phyloP scores from a whole-genome alignment of 1,284 basidiomycete genomes.

The Apiotrichum veenhuisii region DNA sequence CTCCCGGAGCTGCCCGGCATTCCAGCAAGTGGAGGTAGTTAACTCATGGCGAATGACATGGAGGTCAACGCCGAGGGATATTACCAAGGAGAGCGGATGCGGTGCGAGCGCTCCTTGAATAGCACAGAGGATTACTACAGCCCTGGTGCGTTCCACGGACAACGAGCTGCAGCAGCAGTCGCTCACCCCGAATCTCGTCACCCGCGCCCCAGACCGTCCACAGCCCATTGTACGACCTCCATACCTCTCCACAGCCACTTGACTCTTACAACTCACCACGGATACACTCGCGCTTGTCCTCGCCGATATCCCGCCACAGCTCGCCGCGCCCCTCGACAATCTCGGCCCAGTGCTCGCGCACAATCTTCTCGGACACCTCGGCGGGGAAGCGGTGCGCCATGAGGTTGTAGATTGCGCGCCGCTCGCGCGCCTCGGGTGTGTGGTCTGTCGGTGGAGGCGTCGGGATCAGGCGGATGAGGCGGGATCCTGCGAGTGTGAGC shows the following conservation, averaged over 20 bases:
- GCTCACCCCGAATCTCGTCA: too few species aligned
- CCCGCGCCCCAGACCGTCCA: too few species aligned
- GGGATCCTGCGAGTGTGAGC: constrained; percentile 39
- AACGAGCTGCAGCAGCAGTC: too few species aligned
- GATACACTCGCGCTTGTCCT: constrained; percentile 76
- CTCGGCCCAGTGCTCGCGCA: constrained; percentile 84
- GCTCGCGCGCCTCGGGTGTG: constrained; percentile 30
- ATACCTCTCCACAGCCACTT: background rate
- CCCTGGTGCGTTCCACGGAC: too few species aligned
- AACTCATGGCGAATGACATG: too few species aligned
- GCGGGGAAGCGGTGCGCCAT: constrained; percentile 76
- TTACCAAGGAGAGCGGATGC: too few species aligned
- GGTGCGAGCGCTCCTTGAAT: too few species aligned
- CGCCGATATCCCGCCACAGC: constrained; percentile 84
- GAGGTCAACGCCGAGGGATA: too few species aligned
- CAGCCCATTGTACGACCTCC: too few species aligned
- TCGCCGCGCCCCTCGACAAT: constrained; percentile 84
- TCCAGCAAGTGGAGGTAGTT: too few species aligned
- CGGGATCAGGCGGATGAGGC: constrained; percentile 55
- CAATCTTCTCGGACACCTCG: constrained; percentile 63
- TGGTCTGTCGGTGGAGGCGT: constrained; percentile 22
- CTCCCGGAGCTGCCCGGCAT: too few species aligned
- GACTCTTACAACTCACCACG: constrained; percentile 44
- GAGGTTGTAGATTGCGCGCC: constrained; percentile 65
- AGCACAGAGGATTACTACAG: too few species aligned